phyloP scores from a whole-genome alignment of 129 eudicot genomes.

The Artemisia annua region DNA sequence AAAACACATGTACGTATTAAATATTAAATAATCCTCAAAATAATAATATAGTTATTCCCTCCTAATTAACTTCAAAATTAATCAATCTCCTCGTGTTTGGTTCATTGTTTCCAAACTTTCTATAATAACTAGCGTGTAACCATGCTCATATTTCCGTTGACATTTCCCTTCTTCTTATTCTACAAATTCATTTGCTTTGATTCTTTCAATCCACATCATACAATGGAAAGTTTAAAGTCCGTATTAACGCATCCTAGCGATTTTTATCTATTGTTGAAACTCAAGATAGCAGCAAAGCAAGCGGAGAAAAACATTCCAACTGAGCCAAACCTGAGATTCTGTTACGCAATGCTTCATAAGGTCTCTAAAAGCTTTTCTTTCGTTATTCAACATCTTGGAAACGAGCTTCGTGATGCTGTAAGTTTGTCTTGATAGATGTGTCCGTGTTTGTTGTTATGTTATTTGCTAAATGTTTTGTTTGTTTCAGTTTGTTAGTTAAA shows the following conservation, averaged over 20 bases:
- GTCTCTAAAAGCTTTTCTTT: conserved; percentile 92
- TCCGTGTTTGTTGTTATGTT: neutral
- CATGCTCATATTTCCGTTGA: too few relatives aligned
- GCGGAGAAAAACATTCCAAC: conserved; percentile 96
- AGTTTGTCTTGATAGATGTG: neutral
- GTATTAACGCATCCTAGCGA: conserved; percentile 88
- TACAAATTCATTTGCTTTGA: too few relatives aligned
- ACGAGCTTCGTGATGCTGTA: conserved; percentile 92
- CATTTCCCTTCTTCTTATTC: too few relatives aligned
- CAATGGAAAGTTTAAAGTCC: conserved; percentile 81
- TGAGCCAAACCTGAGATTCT: conserved; percentile 90
- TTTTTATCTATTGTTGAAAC: conserved; percentile 67
- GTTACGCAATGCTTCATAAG: conserved; percentile 89
- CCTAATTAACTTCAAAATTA: too few relatives aligned
- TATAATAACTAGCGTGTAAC: too few relatives aligned
- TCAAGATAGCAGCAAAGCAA: conserved; percentile 66
- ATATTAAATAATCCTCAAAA: too few relatives aligned
- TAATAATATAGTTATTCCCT: too few relatives aligned
- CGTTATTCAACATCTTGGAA: conserved; percentile 88
- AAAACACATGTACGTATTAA: too few relatives aligned
- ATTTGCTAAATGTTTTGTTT: neutral
- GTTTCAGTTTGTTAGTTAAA: too few relatives aligned
- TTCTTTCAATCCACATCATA: too few relatives aligned
- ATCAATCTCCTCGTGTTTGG: too few relatives aligned
- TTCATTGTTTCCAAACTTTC: too few relatives aligned